phyloP scores from a whole-genome alignment of 2,329 filamentous ascomycete genomes.

The Aspergillus pseudoterreus region DNA sequence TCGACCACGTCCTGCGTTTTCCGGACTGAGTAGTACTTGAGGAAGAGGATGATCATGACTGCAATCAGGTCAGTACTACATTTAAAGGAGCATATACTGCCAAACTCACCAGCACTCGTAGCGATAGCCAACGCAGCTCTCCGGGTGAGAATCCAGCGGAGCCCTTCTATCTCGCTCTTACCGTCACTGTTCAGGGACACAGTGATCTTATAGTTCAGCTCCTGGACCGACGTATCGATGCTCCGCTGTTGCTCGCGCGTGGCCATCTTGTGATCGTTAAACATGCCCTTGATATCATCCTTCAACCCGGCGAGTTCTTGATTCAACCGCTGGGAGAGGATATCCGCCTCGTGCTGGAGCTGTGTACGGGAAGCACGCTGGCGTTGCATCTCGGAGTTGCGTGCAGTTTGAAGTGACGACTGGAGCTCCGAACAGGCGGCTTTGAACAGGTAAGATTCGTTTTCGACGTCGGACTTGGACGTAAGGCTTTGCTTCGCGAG shows the following conservation, averaged over 20 bases:
- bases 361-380: slow-evolving; percentile 79
- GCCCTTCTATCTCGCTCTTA: slow-evolving; percentile 84
- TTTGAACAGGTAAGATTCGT: slow-evolving; percentile 89
- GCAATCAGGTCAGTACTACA: slow-evolving; percentile 8
- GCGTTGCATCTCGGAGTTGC: slow-evolving; percentile 72
- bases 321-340: slow-evolving; percentile 75
- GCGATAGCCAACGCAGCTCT: slow-evolving; percentile 60
- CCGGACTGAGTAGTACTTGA: slow-evolving; percentile 43
- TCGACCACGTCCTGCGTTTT: slow-evolving; percentile 33
- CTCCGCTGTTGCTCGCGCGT: slow-evolving; percentile 82
- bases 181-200: slow-evolving; percentile 84
- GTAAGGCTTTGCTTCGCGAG: slow-evolving; percentile 76
- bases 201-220: slow-evolving; percentile 94
- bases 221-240: slow-evolving; percentile 84
- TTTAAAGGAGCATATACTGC: too few relatives aligned
- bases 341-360: slow-evolving; percentile 93
- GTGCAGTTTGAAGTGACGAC: slow-evolving; percentile 77
- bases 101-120: slow-evolving; percentile 45
- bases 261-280: slow-evolving; percentile 92
- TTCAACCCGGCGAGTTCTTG: slow-evolving; percentile 79
- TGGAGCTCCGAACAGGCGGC: slow-evolving; percentile 89
- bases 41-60: slow-evolving; percentile 48
- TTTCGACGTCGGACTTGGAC: slow-evolving; percentile 89
- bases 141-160: slow-evolving; percentile 77
- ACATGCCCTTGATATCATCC: slow-evolving; percentile 91